Conservation (phyloP, 2,329 filamentous ascomycete species). For the Capronia americana region DNA sequence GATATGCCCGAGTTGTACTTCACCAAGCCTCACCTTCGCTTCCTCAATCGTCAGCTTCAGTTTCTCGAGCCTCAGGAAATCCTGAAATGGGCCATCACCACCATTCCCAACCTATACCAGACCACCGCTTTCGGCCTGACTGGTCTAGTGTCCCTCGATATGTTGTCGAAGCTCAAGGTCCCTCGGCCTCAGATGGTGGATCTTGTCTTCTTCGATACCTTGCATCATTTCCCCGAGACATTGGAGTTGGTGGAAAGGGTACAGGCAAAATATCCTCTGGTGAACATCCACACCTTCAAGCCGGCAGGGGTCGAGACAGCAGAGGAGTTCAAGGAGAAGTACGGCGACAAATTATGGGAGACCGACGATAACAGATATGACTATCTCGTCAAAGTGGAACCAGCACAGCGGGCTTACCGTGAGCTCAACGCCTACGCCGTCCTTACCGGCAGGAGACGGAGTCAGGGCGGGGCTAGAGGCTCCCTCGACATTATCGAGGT, state of each 20-base stretch:
- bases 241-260: conserved; percentile 76
- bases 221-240: conserved; percentile 83
- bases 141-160: conserved; percentile 82
- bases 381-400: conserved; percentile 97
- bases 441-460: conserved; percentile 87
- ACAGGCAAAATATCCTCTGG: conserved; percentile 74
- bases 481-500: conserved; percentile 90
- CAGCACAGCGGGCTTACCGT: conserved; percentile 86
- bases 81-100: conserved; percentile 87
- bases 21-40: conserved; percentile 84
- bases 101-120: conserved; percentile 88
- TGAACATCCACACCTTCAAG: conserved; percentile 87
- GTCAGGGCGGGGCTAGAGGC: conserved; percentile 90
- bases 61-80: conserved; percentile 88
- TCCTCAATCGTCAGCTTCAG: conserved; percentile 88
- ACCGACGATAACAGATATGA: conserved; percentile 88
- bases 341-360: conserved; percentile 86
- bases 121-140: conserved; percentile 83
- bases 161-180: conserved; percentile 58
- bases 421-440: conserved; percentile 88
- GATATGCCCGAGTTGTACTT: conserved; percentile 79
- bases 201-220: conserved; percentile 77
- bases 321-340: conserved; percentile 78
- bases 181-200: conserved; percentile 58
- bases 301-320: conserved; percentile 75